These are phyloP conservation scores for Akebia trifoliata DNA, from an alignment of 164 flowering plant species.

Conservation along the genomic window DNA sequence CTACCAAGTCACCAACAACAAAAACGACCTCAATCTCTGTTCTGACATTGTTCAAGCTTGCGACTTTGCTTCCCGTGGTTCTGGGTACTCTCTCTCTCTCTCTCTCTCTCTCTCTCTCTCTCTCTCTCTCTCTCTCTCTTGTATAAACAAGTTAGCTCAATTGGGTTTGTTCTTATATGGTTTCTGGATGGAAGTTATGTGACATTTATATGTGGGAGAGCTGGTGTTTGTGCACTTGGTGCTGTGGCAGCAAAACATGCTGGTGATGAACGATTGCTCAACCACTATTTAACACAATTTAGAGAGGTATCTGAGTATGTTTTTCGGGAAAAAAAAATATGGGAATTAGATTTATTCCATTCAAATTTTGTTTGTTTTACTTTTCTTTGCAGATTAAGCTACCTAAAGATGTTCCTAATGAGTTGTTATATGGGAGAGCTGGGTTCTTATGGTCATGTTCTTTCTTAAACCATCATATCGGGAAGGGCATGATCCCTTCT, in stretches of 20 bases:
- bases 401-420: slow-evolving; percentile 43
- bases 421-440: slow-evolving; percentile 52
- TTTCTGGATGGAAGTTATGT: slow-evolving; percentile 26
- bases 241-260: slow-evolving; percentile 61
- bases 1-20: slow-evolving; percentile 33
- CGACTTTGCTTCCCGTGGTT: slow-evolving; percentile 34
- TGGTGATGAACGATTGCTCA: slow-evolving; percentile 34
- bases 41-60: slow-evolving; percentile 49
- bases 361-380: neutral
- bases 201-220: slow-evolving; percentile 77
- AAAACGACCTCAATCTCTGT: slow-evolving; percentile 42
- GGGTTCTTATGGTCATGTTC: slow-evolving; percentile 56
- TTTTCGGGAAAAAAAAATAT: neutral
- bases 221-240: slow-evolving; percentile 83
- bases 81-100: slow-evolving; percentile 27
- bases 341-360: neutral
- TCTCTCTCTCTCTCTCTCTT: neutral
- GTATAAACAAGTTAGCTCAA: neutral
- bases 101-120: neutral
- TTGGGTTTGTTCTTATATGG: neutral
- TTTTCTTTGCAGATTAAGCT: slow-evolving; percentile 34
- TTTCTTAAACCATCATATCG: slow-evolving; percentile 46
- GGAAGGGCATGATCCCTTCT: slow-evolving; percentile 33
- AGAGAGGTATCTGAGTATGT: slow-evolving; percentile 49
- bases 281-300: slow-evolving; percentile 50